Conservation (phyloP, 352 stramenopile genomes). For the Pythium apleroticum region DNA sequence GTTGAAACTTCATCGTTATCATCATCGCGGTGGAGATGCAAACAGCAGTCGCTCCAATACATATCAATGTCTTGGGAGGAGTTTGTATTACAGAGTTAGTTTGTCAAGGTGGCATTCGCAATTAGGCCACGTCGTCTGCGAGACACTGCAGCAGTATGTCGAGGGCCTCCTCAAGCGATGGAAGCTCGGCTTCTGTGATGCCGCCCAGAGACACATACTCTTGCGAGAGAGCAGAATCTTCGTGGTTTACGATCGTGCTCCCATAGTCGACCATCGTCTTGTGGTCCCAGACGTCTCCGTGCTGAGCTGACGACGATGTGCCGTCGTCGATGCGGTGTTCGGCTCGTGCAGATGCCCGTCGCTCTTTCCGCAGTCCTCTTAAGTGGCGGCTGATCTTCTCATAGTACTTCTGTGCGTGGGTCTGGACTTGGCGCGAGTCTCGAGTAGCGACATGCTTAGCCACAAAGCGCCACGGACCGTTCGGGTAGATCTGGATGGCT, state of each 20-base stretch:
- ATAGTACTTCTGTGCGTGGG: constrained; percentile 63
- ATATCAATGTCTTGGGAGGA: no score
- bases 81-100: no score
- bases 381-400: constrained; percentile 54
- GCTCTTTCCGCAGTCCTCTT: constrained; percentile 43
- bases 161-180: constrained; percentile 19
- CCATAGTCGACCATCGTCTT: no score
- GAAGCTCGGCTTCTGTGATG: constrained; percentile 3
- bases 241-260: no score
- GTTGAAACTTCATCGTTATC: no score
- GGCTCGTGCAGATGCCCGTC: neutral
- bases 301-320: neutral
- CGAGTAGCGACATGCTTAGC: constrained; percentile 46
- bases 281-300: no score
- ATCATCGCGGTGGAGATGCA: no score
- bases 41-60: no score
- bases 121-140: neutral
- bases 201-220: no score
- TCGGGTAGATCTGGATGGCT: constrained; percentile 47
- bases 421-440: constrained; percentile 55
- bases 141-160: constrained; percentile 24
- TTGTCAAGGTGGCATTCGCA: no score
- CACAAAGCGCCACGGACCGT: constrained; percentile 52
- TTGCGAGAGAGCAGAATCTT: no score
- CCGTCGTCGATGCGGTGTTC: neutral